Evolutionary conservation across 345 rosid species (phyloP), one percentile per base, ranked within the genome.

Genomic region (Boechera divaricarpa): DNA sequence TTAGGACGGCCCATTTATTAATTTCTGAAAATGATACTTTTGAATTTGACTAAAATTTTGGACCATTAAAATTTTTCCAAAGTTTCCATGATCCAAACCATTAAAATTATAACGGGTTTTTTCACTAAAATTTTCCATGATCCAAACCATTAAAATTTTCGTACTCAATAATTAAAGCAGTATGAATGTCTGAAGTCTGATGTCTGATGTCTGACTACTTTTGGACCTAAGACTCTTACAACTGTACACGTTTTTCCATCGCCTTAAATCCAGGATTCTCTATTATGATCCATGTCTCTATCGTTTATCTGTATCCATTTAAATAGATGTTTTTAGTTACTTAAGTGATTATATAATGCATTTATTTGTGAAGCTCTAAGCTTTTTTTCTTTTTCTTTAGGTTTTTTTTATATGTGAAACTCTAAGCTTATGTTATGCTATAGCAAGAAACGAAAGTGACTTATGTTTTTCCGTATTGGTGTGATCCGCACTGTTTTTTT

Each of bases 1-100:
- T 62, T 61, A 42, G 69, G 70, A 69, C 58, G 70, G 75, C 18
- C 63, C 75, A 33, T 53, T 53, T 36, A 55, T 58, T 75, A 24
- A 57, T 44, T 55, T 63, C 33, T 55, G 55, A 53, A 26, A 32
- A 54, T 2, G 31, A 42, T 31, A 44, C 39, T 42, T 63, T 1
- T 32, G n/a, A 11, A 21, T 21, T 21, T 21, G 21, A 21, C 21
- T 21, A 21, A 21, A 21, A 21, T 21, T 21, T 21, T 21, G 21
- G 21, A 21, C 21, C 21, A 21, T 21, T 21, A 21, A 21, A 21
- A 21, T 21, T 21, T 21, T 21, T 21, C 21, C 1, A 21, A 21
- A 21, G 21, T 21, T 21, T 21, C 21, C 21, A 21, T 21, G 21
- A 21, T 21, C 21, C 21, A 21, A 21, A 21, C 21, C 21, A 21